Base-by-base conservation (phyloP, 2,329 filamentous ascomycete genomes). In the Didymella pinodella region DNA sequence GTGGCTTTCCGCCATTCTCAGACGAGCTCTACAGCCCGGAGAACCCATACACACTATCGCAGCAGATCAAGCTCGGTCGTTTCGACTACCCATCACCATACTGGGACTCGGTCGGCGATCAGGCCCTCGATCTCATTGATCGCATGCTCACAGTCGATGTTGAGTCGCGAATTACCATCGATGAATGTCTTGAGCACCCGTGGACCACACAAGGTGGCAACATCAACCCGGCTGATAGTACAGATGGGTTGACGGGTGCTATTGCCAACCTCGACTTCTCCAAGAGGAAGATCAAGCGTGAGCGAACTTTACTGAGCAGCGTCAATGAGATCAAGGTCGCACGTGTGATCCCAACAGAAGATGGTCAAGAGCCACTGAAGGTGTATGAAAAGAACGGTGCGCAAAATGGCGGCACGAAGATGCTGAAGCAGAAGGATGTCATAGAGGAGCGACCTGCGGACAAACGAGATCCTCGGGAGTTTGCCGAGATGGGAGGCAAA, bases 21-120 rank as follows among this genome's bases (percentile, higher is more conserved):
- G 95, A 99, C 70, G 95, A 99, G 78, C 86, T 98, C 0, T 91
- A 89, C 78, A 88, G 88, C 0, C 79, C 75, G 34, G 89, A 96
- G 44, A 95, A 93, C 65, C 95, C 95, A 2, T 97, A 92, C 74
- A 92, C 85, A 0, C 83, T 98, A 44, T 90, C 90, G 1, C 90
- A 97, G 68, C 93, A 98, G 79, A 98, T 96, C 79, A 93, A 90
- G 76, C 85, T 86, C 76, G 95, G 92, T 16, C 86, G 88, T 20
- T 99, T 97, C 73, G 91, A 97, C 77, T 99, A 97, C 72, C 94
- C 95, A 0, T 96, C 92, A 1, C 95, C 95, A 0, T 98, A 98
- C 78, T 99, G 93, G 93, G 92, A 96, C 76, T 86, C 88, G 2
- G 88, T 97, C 29, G 89, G 91, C 70, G 93, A 98, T 65, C 86